Conservation (phyloP, 176 grass and related monocot species). For the Olyra latifolia region DNA sequence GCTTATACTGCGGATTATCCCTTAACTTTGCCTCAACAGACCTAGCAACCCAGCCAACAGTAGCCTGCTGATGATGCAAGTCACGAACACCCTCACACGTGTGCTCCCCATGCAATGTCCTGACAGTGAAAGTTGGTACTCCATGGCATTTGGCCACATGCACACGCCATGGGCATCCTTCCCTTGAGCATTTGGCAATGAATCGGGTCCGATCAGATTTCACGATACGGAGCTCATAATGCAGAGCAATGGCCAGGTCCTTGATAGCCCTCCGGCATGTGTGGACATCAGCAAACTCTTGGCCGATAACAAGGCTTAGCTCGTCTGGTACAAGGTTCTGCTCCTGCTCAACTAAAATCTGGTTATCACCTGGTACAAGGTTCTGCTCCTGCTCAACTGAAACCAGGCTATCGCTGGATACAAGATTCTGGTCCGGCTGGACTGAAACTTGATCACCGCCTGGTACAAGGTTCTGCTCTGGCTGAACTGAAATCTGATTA, state of each 20-base stretch:
- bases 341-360: conserved; percentile 48
- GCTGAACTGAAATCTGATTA: conserved; percentile 41
- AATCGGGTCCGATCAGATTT: conserved; percentile 95
- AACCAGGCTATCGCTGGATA: conserved; percentile 23
- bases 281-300: conserved; percentile 90
- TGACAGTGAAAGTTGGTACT: conserved; percentile 74
- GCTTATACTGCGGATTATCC: conserved; percentile 90
- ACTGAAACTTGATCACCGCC: conserved; percentile 35
- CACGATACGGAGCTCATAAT: conserved; percentile 86
- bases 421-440: conserved; percentile 39
- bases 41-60: conserved; percentile 91
- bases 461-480: conserved; percentile 34
- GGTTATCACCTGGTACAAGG: conserved; percentile 20
- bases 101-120: conserved; percentile 80
- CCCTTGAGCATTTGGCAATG: conserved; percentile 85
- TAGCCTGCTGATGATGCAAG: conserved; percentile 94
- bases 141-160: conserved; percentile 81
- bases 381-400: conserved; percentile 40
- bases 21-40: conserved; percentile 85
- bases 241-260: conserved; percentile 92
- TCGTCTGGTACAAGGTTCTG: conserved; percentile 39
- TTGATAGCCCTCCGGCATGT: conserved; percentile 70
- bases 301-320: conserved; percentile 64
- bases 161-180: conserved; percentile 85
- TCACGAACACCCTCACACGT: conserved; percentile 80